Evolutionary conservation across 257 asterid species (phyloP).

Genomic region (Ligustrum vulgare): DNA sequence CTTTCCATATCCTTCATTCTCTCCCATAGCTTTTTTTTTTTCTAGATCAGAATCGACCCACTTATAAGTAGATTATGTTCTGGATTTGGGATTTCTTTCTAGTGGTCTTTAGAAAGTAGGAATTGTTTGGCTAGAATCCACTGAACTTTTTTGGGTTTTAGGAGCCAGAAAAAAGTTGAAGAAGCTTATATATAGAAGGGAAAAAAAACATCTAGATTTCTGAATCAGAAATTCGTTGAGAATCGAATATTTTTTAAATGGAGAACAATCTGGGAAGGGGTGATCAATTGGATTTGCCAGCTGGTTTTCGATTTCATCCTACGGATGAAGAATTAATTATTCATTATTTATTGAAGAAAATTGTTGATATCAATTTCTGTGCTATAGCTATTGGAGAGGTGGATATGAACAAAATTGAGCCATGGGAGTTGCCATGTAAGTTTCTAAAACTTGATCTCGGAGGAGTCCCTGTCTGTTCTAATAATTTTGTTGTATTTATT

Average conservation of each 20-base stretch:
- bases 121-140: constrained; percentile 18
- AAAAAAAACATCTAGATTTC: neutral
- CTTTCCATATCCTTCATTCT: constrained; percentile 14
- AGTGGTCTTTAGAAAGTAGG: constrained; percentile 1
- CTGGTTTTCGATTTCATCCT: constrained; percentile 87
- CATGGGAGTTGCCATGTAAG: constrained; percentile 91
- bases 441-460: constrained; percentile 49
- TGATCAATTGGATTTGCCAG: constrained; percentile 60
- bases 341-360: constrained; percentile 59
- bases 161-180: neutral
- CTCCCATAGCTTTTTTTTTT: constrained; percentile 22
- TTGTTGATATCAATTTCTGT: constrained; percentile 36
- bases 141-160: neutral
- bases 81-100: neutral
- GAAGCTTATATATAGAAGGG: neutral
- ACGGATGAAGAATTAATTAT: constrained; percentile 83
- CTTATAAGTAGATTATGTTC: neutral
- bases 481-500: neutral
- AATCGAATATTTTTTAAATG: constrained; percentile 28
- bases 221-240: neutral
- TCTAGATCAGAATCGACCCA: constrained; percentile 3
- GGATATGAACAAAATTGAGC: constrained; percentile 83
- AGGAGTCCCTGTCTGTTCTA: neutral
- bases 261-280: constrained; percentile 37
- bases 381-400: constrained; percentile 68